A percentile compares a stretch with the other conserved stretches of the same genome.
phyloP scores from a whole-genome alignment of 768 basidiomycete species.

The Panellus pusillus region DNA sequence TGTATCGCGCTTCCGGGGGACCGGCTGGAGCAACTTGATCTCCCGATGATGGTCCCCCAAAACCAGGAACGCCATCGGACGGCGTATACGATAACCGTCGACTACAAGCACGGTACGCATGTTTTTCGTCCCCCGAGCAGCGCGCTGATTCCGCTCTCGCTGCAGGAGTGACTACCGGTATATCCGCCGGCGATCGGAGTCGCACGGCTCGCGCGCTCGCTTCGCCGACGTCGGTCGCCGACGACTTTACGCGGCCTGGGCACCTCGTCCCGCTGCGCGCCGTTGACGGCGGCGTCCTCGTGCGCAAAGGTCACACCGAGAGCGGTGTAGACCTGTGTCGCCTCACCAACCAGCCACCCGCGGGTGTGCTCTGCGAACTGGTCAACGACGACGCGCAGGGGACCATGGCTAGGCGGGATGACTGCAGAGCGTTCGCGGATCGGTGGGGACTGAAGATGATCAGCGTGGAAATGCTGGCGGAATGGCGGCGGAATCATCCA shows the following conservation, averaged over 20 bases:
- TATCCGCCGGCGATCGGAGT: slow-evolving; percentile 93
- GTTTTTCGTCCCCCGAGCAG: slow-evolving; percentile 11
- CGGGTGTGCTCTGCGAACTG: slow-evolving; percentile 90
- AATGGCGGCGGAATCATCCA: slow-evolving; percentile 43
- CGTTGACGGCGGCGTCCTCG: slow-evolving; percentile 78
- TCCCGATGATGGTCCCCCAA: slow-evolving; percentile 92
- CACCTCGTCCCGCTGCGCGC: slow-evolving; percentile 95
- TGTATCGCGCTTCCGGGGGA: slow-evolving; percentile 81
- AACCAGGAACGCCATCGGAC: slow-evolving; percentile 92
- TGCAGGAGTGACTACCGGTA: slow-evolving; percentile 89
- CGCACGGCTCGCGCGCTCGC: slow-evolving; percentile 86
- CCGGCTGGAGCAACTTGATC: slow-evolving; percentile 72
- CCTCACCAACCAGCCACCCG: slow-evolving; percentile 66
- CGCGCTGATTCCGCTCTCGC: background rate
- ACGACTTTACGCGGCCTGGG: slow-evolving; percentile 89
- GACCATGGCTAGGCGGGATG: slow-evolving; percentile 92
- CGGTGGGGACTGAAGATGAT: slow-evolving; percentile 92
- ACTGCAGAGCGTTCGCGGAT: slow-evolving; percentile 89
- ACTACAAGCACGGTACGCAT: slow-evolving; percentile 77
- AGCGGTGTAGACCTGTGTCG: slow-evolving; percentile 83
- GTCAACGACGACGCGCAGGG: slow-evolving; percentile 90
- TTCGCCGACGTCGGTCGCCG: slow-evolving; percentile 47
- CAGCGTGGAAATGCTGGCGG: slow-evolving; percentile 81
- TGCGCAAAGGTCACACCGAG: slow-evolving; percentile 94
- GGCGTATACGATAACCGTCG: slow-evolving; percentile 94